phyloP scores from a whole-genome alignment of 768 basidiomycete genomes.

The Xerocomellus intermedius region DNA sequence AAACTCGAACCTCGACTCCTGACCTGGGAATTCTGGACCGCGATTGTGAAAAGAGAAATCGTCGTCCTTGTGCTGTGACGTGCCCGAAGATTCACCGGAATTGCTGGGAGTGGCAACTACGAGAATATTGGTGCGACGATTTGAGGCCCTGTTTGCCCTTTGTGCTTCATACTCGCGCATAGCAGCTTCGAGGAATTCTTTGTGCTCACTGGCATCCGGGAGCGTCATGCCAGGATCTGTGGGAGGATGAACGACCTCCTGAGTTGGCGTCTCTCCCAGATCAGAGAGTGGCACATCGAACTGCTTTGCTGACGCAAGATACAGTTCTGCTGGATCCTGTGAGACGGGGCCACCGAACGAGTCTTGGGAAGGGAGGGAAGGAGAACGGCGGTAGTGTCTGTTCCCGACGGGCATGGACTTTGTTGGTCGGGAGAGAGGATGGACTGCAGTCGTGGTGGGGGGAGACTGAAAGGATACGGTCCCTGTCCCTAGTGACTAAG shows the following conservation, averaged over 20 bases:
- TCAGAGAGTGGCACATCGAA: constrained; percentile 61
- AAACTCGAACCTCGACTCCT: constrained; percentile 35
- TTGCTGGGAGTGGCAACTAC: constrained; percentile 53
- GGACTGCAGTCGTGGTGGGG: constrained; percentile 10
- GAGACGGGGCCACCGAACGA: constrained; percentile 59
- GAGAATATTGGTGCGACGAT: constrained; percentile 31
- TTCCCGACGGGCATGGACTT: constrained; percentile 25
- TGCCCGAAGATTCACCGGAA: constrained; percentile 33
- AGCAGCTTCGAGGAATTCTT: constrained; percentile 19
- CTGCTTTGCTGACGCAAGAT: constrained; percentile 45
- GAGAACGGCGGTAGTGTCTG: constrained; percentile 32
- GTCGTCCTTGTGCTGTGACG: constrained; percentile 14
- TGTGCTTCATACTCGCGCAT: constrained; percentile 28
- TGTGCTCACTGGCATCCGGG: constrained; percentile 40
- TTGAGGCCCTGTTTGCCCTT: constrained; percentile 14
- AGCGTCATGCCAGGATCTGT: constrained; percentile 52
- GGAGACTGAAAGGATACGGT: constrained; percentile 37
- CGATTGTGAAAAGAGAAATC: constrained; percentile 11
- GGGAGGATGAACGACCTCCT: constrained; percentile 26
- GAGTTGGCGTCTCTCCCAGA: constrained; percentile 38
- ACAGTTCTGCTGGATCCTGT: constrained; percentile 46
- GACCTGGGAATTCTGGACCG: constrained; percentile 15
- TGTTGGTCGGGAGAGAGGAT: constrained; percentile 17
- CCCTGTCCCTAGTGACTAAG: constrained; percentile 30
- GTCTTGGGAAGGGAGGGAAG: constrained; percentile 50